phyloP scores from a whole-genome alignment of 2,329 filamentous ascomycete genomes.

The Sordariomycetes sp. region DNA sequence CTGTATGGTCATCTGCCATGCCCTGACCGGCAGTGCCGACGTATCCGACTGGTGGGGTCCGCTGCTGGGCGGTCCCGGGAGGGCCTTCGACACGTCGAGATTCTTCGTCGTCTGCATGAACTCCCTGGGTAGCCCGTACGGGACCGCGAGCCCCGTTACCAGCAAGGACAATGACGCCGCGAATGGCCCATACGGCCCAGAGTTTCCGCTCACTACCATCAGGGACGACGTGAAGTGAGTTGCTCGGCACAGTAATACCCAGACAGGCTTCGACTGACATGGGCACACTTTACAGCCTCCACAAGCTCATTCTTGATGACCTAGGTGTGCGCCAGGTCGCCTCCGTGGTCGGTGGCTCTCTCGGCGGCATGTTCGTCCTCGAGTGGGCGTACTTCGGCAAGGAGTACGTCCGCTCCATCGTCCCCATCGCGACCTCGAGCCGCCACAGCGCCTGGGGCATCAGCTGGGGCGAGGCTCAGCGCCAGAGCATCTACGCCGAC shows the following conservation, averaged over 20 bases:
- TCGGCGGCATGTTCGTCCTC: slow-evolving; percentile 82
- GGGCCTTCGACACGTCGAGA: slow-evolving; percentile 67
- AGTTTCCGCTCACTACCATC: slow-evolving; percentile 92
- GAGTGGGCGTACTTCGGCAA: slow-evolving; percentile 88
- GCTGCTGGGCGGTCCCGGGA: slow-evolving; percentile 61
- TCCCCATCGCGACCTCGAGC: slow-evolving; percentile 76
- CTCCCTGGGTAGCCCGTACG: slow-evolving; percentile 73
- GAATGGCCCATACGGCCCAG: slow-evolving; percentile 76
- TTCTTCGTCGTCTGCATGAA: slow-evolving; percentile 86
- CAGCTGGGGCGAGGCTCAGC: slow-evolving; percentile 79
- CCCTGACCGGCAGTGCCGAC: slow-evolving; percentile 73
- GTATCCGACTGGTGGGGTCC: slow-evolving; percentile 85
- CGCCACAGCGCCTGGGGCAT: slow-evolving; percentile 83
- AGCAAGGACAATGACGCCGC: slow-evolving; percentile 66
- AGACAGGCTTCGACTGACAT: background rate
- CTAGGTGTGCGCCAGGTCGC: slow-evolving; percentile 68
- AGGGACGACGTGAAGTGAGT: slow-evolving; percentile 86
- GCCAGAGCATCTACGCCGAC: slow-evolving; percentile 92
- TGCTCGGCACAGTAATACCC: background rate
- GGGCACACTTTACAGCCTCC: slow-evolving; percentile 39
- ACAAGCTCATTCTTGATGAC: slow-evolving; percentile 69
- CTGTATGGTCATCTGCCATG: slow-evolving; percentile 69
- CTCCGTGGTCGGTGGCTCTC: slow-evolving; percentile 68
- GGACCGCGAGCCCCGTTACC: slow-evolving; percentile 79
- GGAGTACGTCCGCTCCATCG: slow-evolving; percentile 67